Evolutionary conservation across 2,329 filamentous ascomycete genomes (phyloP), one percentile per base, ranked within the genome.

Genomic region (Colletotrichum navitas): DNA sequence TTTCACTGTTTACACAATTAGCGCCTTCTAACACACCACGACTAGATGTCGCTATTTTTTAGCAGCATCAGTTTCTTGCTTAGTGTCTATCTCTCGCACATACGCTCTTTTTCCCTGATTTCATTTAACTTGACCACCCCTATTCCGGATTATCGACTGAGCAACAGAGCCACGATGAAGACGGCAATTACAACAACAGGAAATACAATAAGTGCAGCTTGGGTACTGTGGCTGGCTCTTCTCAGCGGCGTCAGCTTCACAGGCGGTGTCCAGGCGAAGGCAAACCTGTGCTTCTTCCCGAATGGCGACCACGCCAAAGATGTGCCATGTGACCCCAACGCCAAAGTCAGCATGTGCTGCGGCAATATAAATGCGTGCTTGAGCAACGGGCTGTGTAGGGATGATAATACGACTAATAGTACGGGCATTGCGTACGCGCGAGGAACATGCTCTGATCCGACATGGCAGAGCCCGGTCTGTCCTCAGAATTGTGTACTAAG

Each of bases 301-400:
- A 59, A 59, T 36, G 68, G 68, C 45, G 29, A 68, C 8, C 68
- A 71, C 64, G 29, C n/a, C n/a, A n/a, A n/a, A 24, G 68, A 71
- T 45, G 65, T 71, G 8, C 68, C 68, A n/a, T 71, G 68, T 65
- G 68, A 71, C 47, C 68, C 65, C 26, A 71, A 47, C 16, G 68
- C 68, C 39, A 65, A 71, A 24, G 68, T 68, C 59, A 71, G 68
- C 68, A 71, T 71, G 68, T 71, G 68, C 59, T 71, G 68, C 65
- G 68, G 68, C 32, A 63, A 52, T 59, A 65, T 63, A 29, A 63
- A 63, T 12, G 68, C 68, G n/a, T 71, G 68, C 26, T 29, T 71
- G 29, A 71, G 68, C 59, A 71, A 71, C 59, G 68, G 68, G 18
- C 39, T 71, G 45, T 71, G 68, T 29, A 71, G 68, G 65, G 65